Evolutionary conservation across 75 land plant species (phyloP).

Genomic region (Picea sitchensis): DNA sequence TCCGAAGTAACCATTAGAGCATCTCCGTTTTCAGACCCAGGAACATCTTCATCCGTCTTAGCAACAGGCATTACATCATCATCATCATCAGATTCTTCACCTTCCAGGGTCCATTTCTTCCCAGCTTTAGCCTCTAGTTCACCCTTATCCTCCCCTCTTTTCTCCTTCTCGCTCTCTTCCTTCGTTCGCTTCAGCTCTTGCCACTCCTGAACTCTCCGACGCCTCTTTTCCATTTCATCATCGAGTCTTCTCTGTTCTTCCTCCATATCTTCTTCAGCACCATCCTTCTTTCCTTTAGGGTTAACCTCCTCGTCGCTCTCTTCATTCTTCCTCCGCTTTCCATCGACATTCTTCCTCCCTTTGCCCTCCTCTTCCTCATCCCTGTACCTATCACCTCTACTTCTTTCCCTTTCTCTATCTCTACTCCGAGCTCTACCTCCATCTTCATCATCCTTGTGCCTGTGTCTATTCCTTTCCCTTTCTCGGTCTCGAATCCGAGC

Average conservation of each 20-base stretch:
- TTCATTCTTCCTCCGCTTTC: conserved; percentile 31
- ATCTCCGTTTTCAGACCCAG: conserved; percentile 32
- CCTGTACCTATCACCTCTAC: conserved; percentile 25
- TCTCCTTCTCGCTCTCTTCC: conserved; percentile 77
- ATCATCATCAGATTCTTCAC: conserved; percentile 88
- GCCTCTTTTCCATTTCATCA: conserved; percentile 87
- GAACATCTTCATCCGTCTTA: conserved; percentile 24
- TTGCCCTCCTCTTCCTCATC: conserved; percentile 35
- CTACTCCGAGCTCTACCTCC: not conserved
- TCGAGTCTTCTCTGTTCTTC: conserved; percentile 82
- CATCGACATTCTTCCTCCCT: conserved; percentile 4
- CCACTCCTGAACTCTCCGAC: conserved; percentile 97
- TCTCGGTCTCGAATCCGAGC: conserved; percentile 7
- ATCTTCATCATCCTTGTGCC: conserved; percentile 14
- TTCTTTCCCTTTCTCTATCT: conserved; percentile 12
- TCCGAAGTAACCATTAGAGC: conserved; percentile 25
- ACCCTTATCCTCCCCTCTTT: conserved; percentile 33
- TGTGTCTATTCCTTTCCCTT: conserved; percentile 7
- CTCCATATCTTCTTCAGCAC: conserved; percentile 57
- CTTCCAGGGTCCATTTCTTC: conserved; percentile 91
- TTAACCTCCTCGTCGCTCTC: conserved; percentile 53
- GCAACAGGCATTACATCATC: conserved; percentile 32
- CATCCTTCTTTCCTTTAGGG: conserved; percentile 31
- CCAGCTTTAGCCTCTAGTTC: conserved; percentile 42
- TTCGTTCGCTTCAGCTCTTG: conserved; percentile 79